Evolutionary conservation across 345 rosid genomes (phyloP).

Genomic region (Iberis pinnata): DNA sequence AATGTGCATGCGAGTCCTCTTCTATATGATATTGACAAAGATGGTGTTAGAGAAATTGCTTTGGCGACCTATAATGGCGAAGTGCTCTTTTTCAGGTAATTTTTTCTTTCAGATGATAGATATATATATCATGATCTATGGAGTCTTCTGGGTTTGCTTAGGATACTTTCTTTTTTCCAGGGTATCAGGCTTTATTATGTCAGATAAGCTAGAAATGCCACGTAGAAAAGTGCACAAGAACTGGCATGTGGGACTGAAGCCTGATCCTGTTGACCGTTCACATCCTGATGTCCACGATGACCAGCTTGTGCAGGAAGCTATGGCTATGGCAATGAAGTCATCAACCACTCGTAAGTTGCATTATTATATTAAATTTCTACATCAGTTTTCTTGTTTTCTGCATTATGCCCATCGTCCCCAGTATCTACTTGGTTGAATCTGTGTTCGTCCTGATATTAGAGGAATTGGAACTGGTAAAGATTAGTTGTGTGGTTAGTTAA

Average conservation of each 20-base stretch:
- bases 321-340: slow-evolving; percentile 49
- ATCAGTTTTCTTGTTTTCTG: slow-evolving; percentile 16
- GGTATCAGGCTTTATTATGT: slow-evolving; percentile 92
- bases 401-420: slow-evolving; percentile 1
- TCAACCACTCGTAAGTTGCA: slow-evolving; percentile 50
- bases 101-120: not conserved
- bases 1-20: slow-evolving; percentile 97
- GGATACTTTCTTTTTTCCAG: slow-evolving; percentile 36
- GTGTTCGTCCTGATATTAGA: slow-evolving; percentile 3
- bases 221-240: slow-evolving; percentile 80
- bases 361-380: not conserved
- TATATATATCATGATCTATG: slow-evolving; percentile 4
- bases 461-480: slow-evolving; percentile 1
- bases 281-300: slow-evolving; percentile 89
- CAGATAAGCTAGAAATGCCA: slow-evolving; percentile 85
- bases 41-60: slow-evolving; percentile 91
- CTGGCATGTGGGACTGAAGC: slow-evolving; percentile 83
- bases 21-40: slow-evolving; percentile 88
- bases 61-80: slow-evolving; percentile 96
- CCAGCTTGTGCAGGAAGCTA: slow-evolving; percentile 53
- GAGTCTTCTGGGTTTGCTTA: slow-evolving; percentile 3
- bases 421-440: slow-evolving; percentile 6
- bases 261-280: slow-evolving; percentile 91
- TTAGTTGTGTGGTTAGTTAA: slow-evolving; percentile 5
- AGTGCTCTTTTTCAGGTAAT: slow-evolving; percentile 87